These are phyloP conservation scores for Melanomma pulvis-pyrius DNA, from an alignment of 495 filamentous ascomycete genomes.

Conservation along the genomic window DNA sequence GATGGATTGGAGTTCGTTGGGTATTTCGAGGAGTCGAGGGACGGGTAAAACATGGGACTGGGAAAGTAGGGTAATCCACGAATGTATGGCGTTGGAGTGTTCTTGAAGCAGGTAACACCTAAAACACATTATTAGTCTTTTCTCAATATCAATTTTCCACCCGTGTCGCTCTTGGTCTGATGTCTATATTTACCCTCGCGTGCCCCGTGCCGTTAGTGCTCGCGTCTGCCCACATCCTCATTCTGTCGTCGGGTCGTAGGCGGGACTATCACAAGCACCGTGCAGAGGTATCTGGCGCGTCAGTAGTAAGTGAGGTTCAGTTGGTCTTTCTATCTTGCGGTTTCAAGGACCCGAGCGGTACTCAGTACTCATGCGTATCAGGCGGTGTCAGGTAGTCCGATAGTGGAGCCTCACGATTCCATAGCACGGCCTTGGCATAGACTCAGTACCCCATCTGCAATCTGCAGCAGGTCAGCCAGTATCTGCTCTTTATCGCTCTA, in stretches of 20 bases:
- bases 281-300: background rate
- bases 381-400: background rate
- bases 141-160: background rate
- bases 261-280: too few species aligned
- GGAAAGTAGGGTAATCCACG: constrained; percentile 1
- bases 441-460: background rate
- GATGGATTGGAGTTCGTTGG: background rate
- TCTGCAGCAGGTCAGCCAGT: background rate
- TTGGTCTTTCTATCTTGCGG: background rate
- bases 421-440: background rate
- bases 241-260: too few species aligned
- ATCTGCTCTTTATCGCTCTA: background rate
- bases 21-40: background rate
- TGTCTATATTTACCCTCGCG: constrained; percentile 2
- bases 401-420: background rate
- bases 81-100: background rate
- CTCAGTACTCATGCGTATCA: background rate
- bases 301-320: background rate
- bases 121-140: background rate
- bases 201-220: background rate
- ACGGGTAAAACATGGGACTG: constrained; percentile 8
- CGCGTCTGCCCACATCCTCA: background rate
- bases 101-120: background rate
- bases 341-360: background rate
- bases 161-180: background rate